phyloP scores from a whole-genome alignment of 352 stramenopile genomes.

The Globisporangium uncinulatum region DNA sequence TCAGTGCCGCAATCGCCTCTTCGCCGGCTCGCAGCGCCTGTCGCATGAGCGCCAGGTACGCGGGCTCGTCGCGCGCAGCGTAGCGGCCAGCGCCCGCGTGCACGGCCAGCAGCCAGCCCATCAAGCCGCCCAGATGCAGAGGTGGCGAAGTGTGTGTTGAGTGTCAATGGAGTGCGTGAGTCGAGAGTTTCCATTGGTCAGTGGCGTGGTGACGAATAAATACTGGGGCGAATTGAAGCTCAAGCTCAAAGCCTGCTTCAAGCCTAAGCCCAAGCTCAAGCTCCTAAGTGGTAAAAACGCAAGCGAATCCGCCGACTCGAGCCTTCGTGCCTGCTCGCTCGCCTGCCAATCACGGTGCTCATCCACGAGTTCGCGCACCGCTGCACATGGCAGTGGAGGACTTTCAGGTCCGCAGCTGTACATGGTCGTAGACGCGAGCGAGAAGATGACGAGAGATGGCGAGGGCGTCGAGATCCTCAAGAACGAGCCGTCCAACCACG shows the following conservation, averaged over 20 bases:
- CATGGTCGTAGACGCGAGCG: conserved; percentile 84
- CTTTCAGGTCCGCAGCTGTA: conserved; percentile 83
- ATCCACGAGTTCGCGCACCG: conserved; percentile 86
- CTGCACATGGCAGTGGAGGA: conserved; percentile 84
- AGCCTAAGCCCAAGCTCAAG: too few relatives aligned
- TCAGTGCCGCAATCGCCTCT: too few relatives aligned
- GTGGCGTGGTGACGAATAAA: too few relatives aligned
- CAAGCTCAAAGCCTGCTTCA: too few relatives aligned
- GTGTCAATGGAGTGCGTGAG: too few relatives aligned
- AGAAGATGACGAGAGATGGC: conserved; percentile 78
- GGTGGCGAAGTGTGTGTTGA: too few relatives aligned
- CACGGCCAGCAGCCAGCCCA: conserved; percentile 54
- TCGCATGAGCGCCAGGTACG: conserved; percentile 38
- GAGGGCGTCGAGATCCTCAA: conserved; percentile 86
- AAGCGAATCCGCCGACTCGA: too few relatives aligned
- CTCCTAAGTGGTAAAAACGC: too few relatives aligned
- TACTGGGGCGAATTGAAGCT: too few relatives aligned
- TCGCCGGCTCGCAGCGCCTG: conserved; percentile 21
- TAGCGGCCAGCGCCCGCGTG: conserved; percentile 57
- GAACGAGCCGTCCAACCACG: conserved; percentile 64
- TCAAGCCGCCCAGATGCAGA: too few relatives aligned
- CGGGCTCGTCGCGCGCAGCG: conserved; percentile 21
- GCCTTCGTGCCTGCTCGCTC: too few relatives aligned
- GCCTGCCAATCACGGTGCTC: conserved; percentile 41
- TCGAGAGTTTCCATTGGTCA: too few relatives aligned